Evolutionary conservation across 2,329 filamentous ascomycete species (phyloP), one percentile per base, ranked within the genome.

Genomic region (Tolypocladium guangdongense): DNA sequence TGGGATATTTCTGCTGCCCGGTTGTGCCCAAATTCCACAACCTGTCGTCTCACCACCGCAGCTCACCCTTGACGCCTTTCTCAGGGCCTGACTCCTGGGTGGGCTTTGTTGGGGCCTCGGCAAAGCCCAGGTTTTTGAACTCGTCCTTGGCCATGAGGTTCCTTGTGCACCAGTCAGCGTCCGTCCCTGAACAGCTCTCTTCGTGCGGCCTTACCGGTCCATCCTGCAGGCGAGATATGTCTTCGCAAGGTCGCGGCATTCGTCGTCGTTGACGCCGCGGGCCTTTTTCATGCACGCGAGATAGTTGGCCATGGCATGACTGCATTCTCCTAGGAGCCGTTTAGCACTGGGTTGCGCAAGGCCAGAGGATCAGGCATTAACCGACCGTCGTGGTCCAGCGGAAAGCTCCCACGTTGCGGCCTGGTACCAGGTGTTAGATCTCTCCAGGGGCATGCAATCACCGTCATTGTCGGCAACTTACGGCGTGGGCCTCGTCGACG

Each of bases 81-180:
- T 69, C 64, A 20, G 66, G 59, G 47, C 63, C 58, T 54, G 43
- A 41, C 55, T 62, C 56, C 60, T 57, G 50, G 56, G 46, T 16
- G 50, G 49, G 46, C 57, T 54, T 51, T 18, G 36, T 52, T 52
- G 55, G 53, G 51, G 57, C 54, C 46, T 60, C 60, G 33, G 58
- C 54, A 53, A 95, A 93, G 0, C 93, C 93, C 41, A 99, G 75
- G 65, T 99, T 99, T 70, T 88, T 90, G 71, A 97, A 93, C 55
- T 95, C 88, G 65, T 99, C 93, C 61, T 82, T 89, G 8, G 91
- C 91, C 93, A 99, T 99, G 35, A 99, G 75, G 66, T 97, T 96
- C 61, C 90, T 90, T 50, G 27, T 49, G 22, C 22, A 35, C 12
- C 24, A 49, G 50, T 39, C 43, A 53, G 51, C 39, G 11, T n/a